phyloP scores from a whole-genome alignment of 345 rosid genomes.

The Gossypium stocksii region DNA sequence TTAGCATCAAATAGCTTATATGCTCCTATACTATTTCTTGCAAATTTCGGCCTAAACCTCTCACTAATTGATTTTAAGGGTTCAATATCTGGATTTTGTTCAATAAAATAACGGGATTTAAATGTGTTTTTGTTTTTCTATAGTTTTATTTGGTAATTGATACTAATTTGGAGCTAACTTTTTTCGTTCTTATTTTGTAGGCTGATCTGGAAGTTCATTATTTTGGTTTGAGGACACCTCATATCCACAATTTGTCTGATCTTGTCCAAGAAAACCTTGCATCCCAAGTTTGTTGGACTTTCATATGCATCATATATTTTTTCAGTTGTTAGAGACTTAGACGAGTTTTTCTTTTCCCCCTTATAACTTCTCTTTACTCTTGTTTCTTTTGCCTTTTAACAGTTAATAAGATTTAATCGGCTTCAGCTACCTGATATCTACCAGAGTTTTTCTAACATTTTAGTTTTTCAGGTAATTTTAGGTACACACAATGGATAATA shows the following conservation, averaged over 20 bases:
- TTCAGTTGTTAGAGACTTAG: not conserved
- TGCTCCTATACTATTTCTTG: not conserved
- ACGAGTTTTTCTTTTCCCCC: not conserved
- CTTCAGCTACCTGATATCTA: conserved; percentile 64
- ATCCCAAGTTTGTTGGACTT: conserved; percentile 44
- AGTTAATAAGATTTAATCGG: conserved; percentile 44
- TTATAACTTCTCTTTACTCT: conserved; percentile 3
- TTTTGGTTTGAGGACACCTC: conserved; percentile 78
- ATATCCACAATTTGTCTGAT: conserved; percentile 77
- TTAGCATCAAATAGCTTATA: not conserved
- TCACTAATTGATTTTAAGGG: not conserved
- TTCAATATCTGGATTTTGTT: not conserved
- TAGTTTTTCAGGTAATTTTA: conserved; percentile 73
- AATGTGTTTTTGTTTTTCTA: not conserved
- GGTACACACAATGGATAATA: conserved; percentile 1
- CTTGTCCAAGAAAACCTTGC: conserved; percentile 62
- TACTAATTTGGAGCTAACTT: not conserved
- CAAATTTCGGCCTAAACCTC: not conserved
- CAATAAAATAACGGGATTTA: not conserved
- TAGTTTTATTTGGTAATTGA: not conserved
- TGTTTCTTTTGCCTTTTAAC: conserved; percentile 10
- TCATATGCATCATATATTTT: not conserved
- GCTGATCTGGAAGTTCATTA: conserved; percentile 58
- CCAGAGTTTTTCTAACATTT: conserved; percentile 50
- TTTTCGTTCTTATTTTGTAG: conserved; percentile 24